Conservation (phyloP, 2,329 filamentous ascomycete species). For the Emmonsiellopsis sp. region DNA sequence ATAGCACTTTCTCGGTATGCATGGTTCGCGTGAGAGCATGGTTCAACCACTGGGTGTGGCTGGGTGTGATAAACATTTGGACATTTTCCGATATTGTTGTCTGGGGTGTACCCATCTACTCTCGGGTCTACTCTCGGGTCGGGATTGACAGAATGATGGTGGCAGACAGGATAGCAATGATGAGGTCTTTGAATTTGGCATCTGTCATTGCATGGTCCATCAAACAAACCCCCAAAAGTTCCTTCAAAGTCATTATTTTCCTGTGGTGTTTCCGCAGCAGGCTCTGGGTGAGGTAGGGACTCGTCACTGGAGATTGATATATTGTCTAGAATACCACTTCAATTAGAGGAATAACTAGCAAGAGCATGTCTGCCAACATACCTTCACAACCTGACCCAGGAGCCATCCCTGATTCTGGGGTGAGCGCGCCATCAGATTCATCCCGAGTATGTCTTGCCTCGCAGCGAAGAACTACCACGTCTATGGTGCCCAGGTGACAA, state of each 20-base stretch:
- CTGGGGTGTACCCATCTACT: background rate
- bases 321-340: background rate
- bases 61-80: background rate
- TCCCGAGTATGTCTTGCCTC: constrained; percentile 9
- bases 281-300: background rate
- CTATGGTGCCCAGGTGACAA: constrained; percentile 20
- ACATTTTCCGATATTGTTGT: background rate
- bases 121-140: background rate
- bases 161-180: background rate
- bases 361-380: background rate
- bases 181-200: background rate
- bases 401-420: constrained; percentile 13
- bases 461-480: constrained; percentile 22
- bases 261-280: background rate
- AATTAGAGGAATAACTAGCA: background rate
- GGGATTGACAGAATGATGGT: background rate
- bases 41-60: background rate
- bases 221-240: background rate
- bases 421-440: constrained; percentile 10
- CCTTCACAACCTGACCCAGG: constrained; percentile 14
- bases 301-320: background rate
- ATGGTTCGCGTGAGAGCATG: background rate
- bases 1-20: background rate
- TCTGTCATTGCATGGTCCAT: background rate
- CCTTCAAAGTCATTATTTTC: background rate